phyloP scores from a whole-genome alignment of 108 stramenopile species.

The Cyclotella cryptica region DNA sequence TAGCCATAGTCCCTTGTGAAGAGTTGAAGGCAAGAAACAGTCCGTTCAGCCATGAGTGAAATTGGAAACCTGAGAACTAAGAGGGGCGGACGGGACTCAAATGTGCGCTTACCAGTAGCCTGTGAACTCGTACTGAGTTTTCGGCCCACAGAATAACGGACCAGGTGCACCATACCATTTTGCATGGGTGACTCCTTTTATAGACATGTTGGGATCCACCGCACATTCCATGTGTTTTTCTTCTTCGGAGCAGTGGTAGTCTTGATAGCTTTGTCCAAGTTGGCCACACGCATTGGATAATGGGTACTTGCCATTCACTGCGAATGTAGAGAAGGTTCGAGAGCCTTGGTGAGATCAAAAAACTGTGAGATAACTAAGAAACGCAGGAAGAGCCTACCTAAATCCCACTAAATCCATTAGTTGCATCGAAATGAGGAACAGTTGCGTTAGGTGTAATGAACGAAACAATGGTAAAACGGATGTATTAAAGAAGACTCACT shows the following conservation, averaged over 20 bases:
- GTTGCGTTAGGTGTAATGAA: neutral
- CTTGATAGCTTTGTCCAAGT: constrained; percentile 14
- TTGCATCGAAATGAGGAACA: neutral
- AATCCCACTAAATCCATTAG: neutral
- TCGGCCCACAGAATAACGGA: constrained; percentile 50
- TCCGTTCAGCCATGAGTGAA: no score
- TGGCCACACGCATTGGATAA: constrained; percentile 34
- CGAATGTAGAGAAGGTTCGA: neutral
- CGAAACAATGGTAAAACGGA: neutral
- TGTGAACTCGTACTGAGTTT: constrained; percentile 27
- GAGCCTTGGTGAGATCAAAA: neutral
- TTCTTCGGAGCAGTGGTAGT: constrained; percentile 31
- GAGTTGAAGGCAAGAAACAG: no score
- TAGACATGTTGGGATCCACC: constrained; percentile 31
- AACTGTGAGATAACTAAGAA: neutral
- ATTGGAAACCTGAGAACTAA: no score
- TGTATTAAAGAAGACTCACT: constrained; percentile 2
- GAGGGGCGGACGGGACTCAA: no score
- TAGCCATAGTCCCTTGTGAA: neutral
- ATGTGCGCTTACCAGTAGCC: constrained; percentile 27
- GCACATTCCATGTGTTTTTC: constrained; percentile 36
- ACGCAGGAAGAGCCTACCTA: neutral
- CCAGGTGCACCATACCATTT: constrained; percentile 59
- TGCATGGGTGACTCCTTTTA: constrained; percentile 29
- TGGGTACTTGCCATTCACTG: constrained; percentile 25